phyloP scores from a whole-genome alignment of 1,284 basidiomycete genomes.

The Mixia osmundae region DNA sequence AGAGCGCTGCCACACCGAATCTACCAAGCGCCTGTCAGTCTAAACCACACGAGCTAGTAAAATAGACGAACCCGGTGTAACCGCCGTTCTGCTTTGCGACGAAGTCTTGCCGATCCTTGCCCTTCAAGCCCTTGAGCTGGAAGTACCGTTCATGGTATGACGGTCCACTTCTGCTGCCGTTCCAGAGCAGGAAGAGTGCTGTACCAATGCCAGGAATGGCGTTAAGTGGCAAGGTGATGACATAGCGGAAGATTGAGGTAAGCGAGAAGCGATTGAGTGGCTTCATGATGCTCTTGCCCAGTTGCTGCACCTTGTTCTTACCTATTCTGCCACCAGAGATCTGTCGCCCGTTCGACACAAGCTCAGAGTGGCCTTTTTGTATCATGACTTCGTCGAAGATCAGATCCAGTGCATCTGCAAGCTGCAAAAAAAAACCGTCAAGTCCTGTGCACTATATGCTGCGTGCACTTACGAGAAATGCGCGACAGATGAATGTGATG shows the following conservation, averaged over 20 bases:
- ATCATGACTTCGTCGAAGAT: slow-evolving; percentile 21
- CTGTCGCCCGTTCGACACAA: slow-evolving; percentile 24
- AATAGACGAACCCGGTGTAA: slow-evolving; percentile 30
- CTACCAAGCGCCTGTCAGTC: neutral
- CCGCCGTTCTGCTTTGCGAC: slow-evolving; percentile 27
- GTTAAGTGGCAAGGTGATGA: slow-evolving; percentile 38
- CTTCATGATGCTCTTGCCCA: slow-evolving; percentile 23
- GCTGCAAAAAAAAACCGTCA: slow-evolving; percentile 19
- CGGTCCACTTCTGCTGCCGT: slow-evolving; percentile 25
- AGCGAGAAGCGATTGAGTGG: slow-evolving; percentile 19
- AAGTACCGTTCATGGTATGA: slow-evolving; percentile 42
- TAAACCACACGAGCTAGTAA: slow-evolving; percentile 12
- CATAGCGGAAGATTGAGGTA: slow-evolving; percentile 24
- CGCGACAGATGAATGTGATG: slow-evolving; percentile 28
- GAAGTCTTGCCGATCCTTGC: slow-evolving; percentile 21
- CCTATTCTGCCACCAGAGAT: slow-evolving; percentile 18
- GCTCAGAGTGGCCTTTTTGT: slow-evolving; percentile 21
- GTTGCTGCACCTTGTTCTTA: slow-evolving; percentile 17
- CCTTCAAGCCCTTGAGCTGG: slow-evolving; percentile 34
- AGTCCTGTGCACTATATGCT: slow-evolving; percentile 7
- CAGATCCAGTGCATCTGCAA: slow-evolving; percentile 15
- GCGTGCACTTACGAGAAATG: slow-evolving; percentile 29
- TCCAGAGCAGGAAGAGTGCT: slow-evolving; percentile 29
- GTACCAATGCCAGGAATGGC: slow-evolving; percentile 43
- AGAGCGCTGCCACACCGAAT: slow-evolving; percentile 23